Conservation (phyloP, 225 moss, liverwort and hornwort genomes). For the Bryum argenteum region DNA sequence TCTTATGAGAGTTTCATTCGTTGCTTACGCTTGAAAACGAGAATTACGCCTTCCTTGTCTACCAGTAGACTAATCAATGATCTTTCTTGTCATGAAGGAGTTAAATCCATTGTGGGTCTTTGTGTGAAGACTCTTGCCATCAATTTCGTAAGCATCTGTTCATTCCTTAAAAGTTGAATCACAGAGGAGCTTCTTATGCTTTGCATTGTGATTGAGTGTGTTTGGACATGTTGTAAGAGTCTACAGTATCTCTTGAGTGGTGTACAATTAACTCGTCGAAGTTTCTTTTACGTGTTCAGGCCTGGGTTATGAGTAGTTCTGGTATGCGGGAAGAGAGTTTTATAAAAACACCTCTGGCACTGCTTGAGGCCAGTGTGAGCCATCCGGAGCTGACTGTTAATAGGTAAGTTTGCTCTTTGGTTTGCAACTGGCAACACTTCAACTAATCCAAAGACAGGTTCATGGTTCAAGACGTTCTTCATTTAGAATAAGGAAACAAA, state of each 20-base stretch:
- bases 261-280: not conserved
- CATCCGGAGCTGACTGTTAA: conserved; percentile 69
- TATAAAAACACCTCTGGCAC: conserved; percentile 48
- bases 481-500: not conserved
- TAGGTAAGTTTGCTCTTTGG: conserved; percentile 38
- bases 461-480: not conserved
- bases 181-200: not conserved
- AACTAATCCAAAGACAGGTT: not conserved
- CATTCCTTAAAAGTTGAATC: not conserved
- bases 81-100: conserved; percentile 44
- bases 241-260: not conserved
- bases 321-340: conserved; percentile 30
- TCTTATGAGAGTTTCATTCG: not conserved
- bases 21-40: not conserved
- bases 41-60: not conserved
- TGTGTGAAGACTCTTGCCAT: conserved; percentile 65
- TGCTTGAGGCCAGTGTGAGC: conserved; percentile 53
- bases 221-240: not conserved
- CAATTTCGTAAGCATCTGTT: conserved; percentile 61
- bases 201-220: conserved; percentile 18
- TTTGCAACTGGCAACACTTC: not conserved
- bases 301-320: conserved; percentile 26
- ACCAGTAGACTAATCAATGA: conserved; percentile 14
- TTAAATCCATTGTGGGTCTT: conserved; percentile 40
- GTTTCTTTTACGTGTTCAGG: conserved; percentile 36